Conservation (phyloP, 2,329 filamentous ascomycete genomes). For the Setomelanomma holmii region DNA sequence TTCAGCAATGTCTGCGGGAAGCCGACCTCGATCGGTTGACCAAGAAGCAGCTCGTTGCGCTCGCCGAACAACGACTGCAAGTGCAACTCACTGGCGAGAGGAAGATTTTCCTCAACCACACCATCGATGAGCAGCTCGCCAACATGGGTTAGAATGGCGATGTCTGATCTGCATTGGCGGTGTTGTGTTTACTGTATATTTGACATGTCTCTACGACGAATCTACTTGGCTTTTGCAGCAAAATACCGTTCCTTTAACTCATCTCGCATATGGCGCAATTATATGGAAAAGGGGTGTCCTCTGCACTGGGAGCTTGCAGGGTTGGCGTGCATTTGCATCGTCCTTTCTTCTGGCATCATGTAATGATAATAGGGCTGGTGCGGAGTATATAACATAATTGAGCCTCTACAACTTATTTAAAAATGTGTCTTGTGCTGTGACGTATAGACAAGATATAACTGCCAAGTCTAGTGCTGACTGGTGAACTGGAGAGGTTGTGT, state of each 20-base stretch:
- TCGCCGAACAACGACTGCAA: constrained; percentile 93
- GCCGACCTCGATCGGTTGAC: constrained; percentile 97
- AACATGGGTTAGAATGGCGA: constrained; percentile 73
- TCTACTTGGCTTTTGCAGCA: constrained; percentile 6
- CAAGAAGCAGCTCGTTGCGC: constrained; percentile 87
- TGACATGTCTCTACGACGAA: constrained; percentile 20
- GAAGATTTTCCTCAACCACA: constrained; percentile 85
- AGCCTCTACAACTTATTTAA: background rate
- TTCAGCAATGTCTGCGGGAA: constrained; percentile 81
- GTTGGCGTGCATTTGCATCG: constrained; percentile 3
- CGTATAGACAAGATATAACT: no score
- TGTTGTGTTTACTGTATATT: constrained; percentile 19
- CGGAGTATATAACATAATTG: background rate
- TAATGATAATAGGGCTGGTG: constrained; percentile 12
- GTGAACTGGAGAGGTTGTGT: no score
- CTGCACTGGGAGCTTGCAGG: background rate
- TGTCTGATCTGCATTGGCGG: constrained; percentile 21
- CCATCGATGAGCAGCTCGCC: constrained; percentile 92
- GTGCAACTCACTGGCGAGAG: constrained; percentile 87
- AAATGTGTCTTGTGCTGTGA: no score
- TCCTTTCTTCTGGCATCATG: constrained; percentile 1
- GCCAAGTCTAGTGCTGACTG: no score
- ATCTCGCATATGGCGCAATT: constrained; percentile 10
- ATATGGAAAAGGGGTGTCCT: background rate
- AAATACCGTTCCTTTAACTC: background rate